Evolutionary conservation across 352 stramenopile genomes (phyloP).

Genomic region (Globisporangium iwayamae): DNA sequence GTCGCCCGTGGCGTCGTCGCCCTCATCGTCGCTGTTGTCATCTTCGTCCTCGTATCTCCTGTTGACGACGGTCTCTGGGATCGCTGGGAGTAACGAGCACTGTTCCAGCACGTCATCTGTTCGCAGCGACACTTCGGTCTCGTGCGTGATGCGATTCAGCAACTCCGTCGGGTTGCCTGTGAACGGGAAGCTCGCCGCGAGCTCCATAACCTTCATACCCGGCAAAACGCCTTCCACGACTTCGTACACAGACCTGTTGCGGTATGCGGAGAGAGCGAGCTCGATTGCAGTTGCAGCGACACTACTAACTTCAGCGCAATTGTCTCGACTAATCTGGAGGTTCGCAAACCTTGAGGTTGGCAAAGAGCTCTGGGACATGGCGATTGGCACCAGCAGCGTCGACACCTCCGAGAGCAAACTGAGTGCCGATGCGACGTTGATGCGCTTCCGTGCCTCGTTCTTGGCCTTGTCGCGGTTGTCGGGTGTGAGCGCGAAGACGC

Average conservation of each 20-base stretch:
- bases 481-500: constrained; percentile 31
- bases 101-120: constrained; percentile 16
- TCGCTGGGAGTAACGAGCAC: constrained; percentile 41
- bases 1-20: not conserved
- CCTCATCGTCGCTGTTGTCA: constrained; percentile 4
- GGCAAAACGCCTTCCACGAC: constrained; percentile 42
- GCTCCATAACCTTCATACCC: constrained; percentile 55
- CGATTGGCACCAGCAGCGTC: constrained; percentile 50
- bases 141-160: constrained; percentile 23
- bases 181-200: constrained; percentile 45
- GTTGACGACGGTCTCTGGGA: constrained; percentile 1
- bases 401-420: constrained; percentile 55
- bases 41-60: constrained; percentile 15
- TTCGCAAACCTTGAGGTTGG: constrained; percentile 25
- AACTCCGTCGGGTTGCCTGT: constrained; percentile 28
- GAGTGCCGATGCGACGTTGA: constrained; percentile 71
- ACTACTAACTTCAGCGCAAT: constrained; percentile 24
- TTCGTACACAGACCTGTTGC: constrained; percentile 29
- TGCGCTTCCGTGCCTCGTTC: constrained; percentile 42
- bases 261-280: constrained; percentile 40
- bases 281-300: constrained; percentile 56
- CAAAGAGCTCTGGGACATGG: constrained; percentile 33
- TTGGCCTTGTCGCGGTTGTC: constrained; percentile 55
- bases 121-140: constrained; percentile 11
- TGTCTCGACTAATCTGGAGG: constrained; percentile 26